Base-by-base conservation (phyloP, 2,329 filamentous ascomycete genomes). In the Rhynchosporium graminicola region DNA sequence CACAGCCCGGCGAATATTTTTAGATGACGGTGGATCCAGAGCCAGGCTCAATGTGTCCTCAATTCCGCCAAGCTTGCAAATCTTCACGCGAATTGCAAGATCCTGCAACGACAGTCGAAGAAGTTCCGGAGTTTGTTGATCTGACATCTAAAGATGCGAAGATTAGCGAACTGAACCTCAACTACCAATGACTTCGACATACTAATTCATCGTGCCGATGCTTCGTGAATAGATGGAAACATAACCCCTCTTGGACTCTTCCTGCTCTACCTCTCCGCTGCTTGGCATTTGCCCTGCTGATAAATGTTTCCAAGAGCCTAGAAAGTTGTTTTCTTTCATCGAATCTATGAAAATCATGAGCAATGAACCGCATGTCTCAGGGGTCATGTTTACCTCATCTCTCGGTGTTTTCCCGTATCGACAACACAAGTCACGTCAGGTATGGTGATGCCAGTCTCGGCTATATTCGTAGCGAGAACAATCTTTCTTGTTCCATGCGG, bases 401-500 rank as follows among this genome's bases (percentile, higher is more conserved):
- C 94, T 68, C 96, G 92, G 76, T 98, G 94, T 76, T 97, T 98
- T 61, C 95, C 95, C 0, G 92, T 93, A 75, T 99, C 95, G 63
- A 99, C 90, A 51, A 99, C 95, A 70, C 93, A 97, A 0, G 95
- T 98, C 36, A 99, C 91, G 74, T 99, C 95, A 0, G 95, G 95
- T 68, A 99, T 99, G 0, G 95, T 99, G 73, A 99, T 97, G 79
- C 95, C 95, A 0, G 95, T 99, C 76, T 99, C 95, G 4, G 95
- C 95, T 74, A 99, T 99, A 73, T 99, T 99, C 13, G 95, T 99
- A 1, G 95, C 93, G 60, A 99, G 83, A 1, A 99, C 94, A 67
- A 99, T 95, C 78, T 99, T 99, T 66, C 93, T 85, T 61, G 87
- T 82, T 0, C 94, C 94, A 3, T 82, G 82, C 0, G 93, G 92